phyloP scores from a whole-genome alignment of 2,329 filamentous ascomycete genomes.

The Dendryphion nanum region DNA sequence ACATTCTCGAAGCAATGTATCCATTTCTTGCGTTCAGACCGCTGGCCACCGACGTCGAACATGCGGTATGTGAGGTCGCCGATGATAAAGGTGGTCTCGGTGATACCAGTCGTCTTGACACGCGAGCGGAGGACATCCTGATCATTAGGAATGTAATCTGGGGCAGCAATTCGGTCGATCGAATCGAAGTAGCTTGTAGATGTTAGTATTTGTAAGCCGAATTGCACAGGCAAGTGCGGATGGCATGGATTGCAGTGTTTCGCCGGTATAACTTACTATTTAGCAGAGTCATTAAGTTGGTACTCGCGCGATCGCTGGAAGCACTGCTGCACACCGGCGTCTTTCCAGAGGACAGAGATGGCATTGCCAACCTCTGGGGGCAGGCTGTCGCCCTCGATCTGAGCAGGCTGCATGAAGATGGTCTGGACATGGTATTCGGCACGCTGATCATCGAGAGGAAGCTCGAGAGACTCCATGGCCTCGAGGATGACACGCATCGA shows the following conservation, averaged over 20 bases:
- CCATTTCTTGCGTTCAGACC: constrained; percentile 98
- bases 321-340: constrained; percentile 88
- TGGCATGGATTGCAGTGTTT: neutral
- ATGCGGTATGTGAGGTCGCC: constrained; percentile 93
- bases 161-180: constrained; percentile 83
- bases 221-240: too few species aligned
- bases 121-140: constrained; percentile 93
- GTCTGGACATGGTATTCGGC: constrained; percentile 98
- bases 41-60: constrained; percentile 95
- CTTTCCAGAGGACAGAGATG: constrained; percentile 90
- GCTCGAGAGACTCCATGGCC: constrained; percentile 67
- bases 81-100: constrained; percentile 93
- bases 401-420: constrained; percentile 96
- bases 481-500: constrained; percentile 70
- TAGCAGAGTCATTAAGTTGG: constrained; percentile 91
- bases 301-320: constrained; percentile 96
- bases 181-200: constrained; percentile 84
- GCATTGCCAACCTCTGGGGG: constrained; percentile 93
- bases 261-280: constrained; percentile 75
- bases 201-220: constrained; percentile 14
- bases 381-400: constrained; percentile 92
- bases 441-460: constrained; percentile 85
- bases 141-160: constrained; percentile 92
- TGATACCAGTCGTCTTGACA: constrained; percentile 98
- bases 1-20: constrained; percentile 99